Evolutionary conservation across 345 rosid species (phyloP).

Genomic region (Moringa oleifera): DNA sequence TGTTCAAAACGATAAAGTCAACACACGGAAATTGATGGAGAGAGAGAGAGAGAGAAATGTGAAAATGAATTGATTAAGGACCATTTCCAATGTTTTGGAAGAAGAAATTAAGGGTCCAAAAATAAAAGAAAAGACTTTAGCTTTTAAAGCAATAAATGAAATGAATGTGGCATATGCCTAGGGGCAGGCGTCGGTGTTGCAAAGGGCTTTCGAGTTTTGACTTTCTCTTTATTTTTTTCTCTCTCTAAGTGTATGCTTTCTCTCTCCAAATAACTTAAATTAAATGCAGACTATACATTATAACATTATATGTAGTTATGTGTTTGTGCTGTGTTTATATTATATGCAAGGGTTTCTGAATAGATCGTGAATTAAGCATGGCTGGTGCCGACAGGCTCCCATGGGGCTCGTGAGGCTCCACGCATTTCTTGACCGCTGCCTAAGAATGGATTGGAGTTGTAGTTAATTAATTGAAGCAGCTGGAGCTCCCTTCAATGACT

Average conservation of each 20-base stretch:
- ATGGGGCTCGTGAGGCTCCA: constrained; percentile 8
- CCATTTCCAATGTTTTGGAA: constrained; percentile 22
- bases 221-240: constrained; percentile 1
- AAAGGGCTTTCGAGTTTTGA: constrained; percentile 4
- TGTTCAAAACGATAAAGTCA: constrained; percentile 25
- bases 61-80: constrained; percentile 11
- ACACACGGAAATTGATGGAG: constrained; percentile 26
- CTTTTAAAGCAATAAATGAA: neutral
- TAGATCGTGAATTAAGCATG: constrained; percentile 1
- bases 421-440: constrained; percentile 8
- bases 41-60: too few species aligned
- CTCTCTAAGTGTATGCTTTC: neutral
- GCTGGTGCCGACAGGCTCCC: constrained; percentile 15
- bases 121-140: constrained; percentile 1
- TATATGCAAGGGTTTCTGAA: too few species aligned
- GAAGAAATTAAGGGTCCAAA: neutral
- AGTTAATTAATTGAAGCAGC: too few species aligned
- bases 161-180: constrained; percentile 1
- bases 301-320: neutral
- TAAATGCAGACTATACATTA: neutral
- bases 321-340: neutral
- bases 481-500: too few species aligned
- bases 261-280: neutral
- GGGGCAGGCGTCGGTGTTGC: constrained; percentile 19
- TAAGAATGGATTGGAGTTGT: too few species aligned